A percentile compares a stretch with the other conserved stretches of the same genome.
Evolutionary conservation across 176 grass and related monocot genomes (phyloP).

Genomic region (Dactylis glomerata): DNA sequence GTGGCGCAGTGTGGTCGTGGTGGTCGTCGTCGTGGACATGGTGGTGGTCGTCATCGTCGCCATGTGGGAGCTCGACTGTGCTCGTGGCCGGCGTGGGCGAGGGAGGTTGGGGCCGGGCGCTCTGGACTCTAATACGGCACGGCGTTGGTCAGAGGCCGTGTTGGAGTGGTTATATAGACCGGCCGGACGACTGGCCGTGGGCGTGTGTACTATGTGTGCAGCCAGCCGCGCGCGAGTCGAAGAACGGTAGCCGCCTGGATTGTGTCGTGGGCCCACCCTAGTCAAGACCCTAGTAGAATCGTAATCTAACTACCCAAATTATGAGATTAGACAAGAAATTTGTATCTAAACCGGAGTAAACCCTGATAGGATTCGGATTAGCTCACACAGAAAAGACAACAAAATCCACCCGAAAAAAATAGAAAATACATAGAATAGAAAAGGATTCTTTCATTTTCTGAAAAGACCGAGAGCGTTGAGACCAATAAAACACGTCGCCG

Average conservation of each 20-base stretch:
- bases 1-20: background rate
- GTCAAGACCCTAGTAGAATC: no score
- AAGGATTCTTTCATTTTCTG: background rate
- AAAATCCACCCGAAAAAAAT: no score
- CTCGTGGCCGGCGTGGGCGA: no score
- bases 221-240: background rate
- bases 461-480: background rate
- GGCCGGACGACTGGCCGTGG: background rate
- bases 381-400: background rate
- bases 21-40: background rate
- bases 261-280: background rate
- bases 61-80: background rate
- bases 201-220: background rate
- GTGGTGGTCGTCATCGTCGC: background rate
- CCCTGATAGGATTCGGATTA: background rate
- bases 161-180: background rate
- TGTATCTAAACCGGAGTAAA: background rate
- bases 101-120: background rate
- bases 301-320: no score
- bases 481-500: background rate
- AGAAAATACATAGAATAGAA: background rate
- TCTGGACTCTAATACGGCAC: background rate
- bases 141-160: background rate
- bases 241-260: background rate
- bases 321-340: no score